Conservation (phyloP, 2,329 filamentous ascomycete species). For the Aspergillus novofumigatus region DNA sequence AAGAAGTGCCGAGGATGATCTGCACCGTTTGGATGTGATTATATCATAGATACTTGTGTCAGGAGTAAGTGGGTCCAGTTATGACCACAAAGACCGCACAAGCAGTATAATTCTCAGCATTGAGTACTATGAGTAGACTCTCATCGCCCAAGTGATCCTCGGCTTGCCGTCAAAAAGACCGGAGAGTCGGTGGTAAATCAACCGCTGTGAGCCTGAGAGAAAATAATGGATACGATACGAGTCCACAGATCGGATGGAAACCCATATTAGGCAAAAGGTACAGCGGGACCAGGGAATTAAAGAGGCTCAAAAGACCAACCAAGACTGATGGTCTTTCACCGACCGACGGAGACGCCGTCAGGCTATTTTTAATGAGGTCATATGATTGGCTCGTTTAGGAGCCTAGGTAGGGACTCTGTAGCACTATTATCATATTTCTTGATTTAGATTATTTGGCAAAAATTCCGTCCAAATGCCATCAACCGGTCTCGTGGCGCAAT, state of each 20-base stretch:
- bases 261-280: background rate
- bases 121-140: no score
- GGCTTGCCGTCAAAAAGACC: no score
- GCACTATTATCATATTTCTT: no score
- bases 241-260: background rate
- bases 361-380: background rate
- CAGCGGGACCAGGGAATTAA: background rate
- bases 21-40: background rate
- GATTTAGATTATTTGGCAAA: background rate
- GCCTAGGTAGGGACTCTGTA: no score
- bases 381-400: background rate
- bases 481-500: slow-evolving; percentile 31
- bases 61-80: background rate
- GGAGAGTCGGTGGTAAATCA: no score
- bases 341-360: no score
- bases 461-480: background rate
- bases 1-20: background rate
- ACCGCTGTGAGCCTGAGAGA: background rate
- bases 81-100: background rate
- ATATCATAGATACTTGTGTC: background rate
- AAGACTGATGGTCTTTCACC: no score
- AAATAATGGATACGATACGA: no score
- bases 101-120: no score
- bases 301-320: background rate
- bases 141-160: no score